Evolutionary conservation across 2,329 filamentous ascomycete species (phyloP), one percentile per base, ranked within the genome.

Genomic region (Neofusicoccum kwambonambiense): DNA sequence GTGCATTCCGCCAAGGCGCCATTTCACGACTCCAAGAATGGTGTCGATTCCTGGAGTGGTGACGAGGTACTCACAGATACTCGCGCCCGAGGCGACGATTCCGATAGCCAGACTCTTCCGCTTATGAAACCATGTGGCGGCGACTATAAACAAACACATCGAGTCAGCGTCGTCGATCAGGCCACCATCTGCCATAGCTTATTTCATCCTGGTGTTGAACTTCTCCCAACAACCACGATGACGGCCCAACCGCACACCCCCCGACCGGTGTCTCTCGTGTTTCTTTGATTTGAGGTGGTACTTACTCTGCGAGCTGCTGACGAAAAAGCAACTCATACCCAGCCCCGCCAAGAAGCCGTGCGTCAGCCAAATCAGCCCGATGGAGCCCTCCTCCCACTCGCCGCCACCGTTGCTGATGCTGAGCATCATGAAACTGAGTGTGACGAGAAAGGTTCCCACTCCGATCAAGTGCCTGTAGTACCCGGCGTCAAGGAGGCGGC

Each of bases 321-420:
- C 82, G 67, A 84, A 84, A 71, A 82, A 83, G 67, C 81, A 83
- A n/a, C 80, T 77, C 81, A 83, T 83, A 9, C 82, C 82, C 9
- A 83, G 65, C 4, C 81, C 80, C 31, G 76, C 76, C 42, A 83
- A 70, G 44, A 84, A 69, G 3, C 81, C 82, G 69, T 83, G 81
- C 4, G 79, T 80, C 11, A 79, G 70, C 80, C 80, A 81, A 27
- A 82, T 81, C 6, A 77, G 68, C 35, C 68, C 73, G 68, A 80
- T 82, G 62, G 74, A 79, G 49, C 75, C 80, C 22, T 76, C 58
- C 4, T 72, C 72, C 54, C 73, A 70, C 17, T 69, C 66, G 11
- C 72, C 75, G n/a, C 71, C 70, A 3, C 79, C 79, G 64, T 79
- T 79, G 31, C 75, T 75, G 37, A 79, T 69, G 62, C 77, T 79